phyloP scores from a whole-genome alignment of 169 alveolate genomes.

The Plasmodium gallinaceum region DNA sequence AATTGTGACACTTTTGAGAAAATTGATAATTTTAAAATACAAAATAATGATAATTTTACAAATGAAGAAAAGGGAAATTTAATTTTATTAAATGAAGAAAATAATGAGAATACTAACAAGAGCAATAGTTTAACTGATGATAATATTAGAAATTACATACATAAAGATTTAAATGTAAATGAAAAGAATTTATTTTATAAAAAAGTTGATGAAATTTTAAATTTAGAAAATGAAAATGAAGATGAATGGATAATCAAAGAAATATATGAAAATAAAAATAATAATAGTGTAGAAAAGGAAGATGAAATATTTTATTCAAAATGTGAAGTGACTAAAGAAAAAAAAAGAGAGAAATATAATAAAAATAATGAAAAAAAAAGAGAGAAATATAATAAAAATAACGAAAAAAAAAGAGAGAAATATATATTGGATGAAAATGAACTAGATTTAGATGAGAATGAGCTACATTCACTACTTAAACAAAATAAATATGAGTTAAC shows the following conservation, averaged over 20 bases:
- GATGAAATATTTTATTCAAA: background rate
- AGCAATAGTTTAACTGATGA: background rate
- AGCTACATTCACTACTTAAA: slow-evolving; percentile 24
- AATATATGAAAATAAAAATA: background rate
- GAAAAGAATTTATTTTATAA: slow-evolving; percentile 24
- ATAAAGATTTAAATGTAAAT: background rate
- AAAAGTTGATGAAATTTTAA: slow-evolving; percentile 53
- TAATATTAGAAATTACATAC: background rate
- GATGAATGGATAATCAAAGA: slow-evolving; percentile 59
- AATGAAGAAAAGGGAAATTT: background rate
- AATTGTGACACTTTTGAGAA: too few relatives aligned
- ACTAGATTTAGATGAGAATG: background rate
- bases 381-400: background rate
- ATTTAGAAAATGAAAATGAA: background rate
- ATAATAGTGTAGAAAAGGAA: background rate
- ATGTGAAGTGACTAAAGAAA: background rate
- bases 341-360: background rate
- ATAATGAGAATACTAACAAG: background rate
- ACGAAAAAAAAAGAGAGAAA: background rate
- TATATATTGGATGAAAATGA: background rate
- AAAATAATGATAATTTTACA: background rate
- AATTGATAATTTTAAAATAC: too few relatives aligned
- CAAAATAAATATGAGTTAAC: slow-evolving; percentile 32
- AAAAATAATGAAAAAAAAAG: background rate
- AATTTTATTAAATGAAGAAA: background rate